Base-by-base conservation (phyloP, 192 early-diverging fungal genomes). In the Entomortierella lignicola region DNA sequence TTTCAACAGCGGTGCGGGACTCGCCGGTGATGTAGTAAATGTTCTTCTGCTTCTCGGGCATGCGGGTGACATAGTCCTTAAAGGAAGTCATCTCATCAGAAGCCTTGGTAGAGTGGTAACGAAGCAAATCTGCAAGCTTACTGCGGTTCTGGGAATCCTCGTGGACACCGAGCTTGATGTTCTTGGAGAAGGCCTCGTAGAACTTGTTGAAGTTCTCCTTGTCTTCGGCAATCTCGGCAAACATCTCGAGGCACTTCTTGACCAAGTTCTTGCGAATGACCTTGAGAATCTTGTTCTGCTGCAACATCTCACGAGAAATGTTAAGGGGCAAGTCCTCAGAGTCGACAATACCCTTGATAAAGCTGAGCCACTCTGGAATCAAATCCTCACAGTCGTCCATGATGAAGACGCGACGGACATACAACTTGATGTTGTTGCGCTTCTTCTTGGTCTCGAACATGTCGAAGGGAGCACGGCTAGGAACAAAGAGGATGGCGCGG, bases 361-460 rank as follows among this genome's bases (percentile, higher is more conserved):
- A 99, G 85, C 89, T 93, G 81, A 99, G 91, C 94, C 95, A 99
- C 87, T 99, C 96, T 70, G 98, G 98, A 80, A 99, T 96, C 70
- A 99, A 86, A 70, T 99, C 97, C 82, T 98, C 96, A 88, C 95
- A 97, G 89, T 99, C 96, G 82, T 99, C 97, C 94, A 97, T 99
- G 86, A 99, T 99, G 89, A 99, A 99, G 77, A 99, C 98, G 77
- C 97, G 96, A 77, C 97, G 96, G 80, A 99, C 97, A 85, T 98
- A 99, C 66, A 99, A 90, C 91, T 98, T 99, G 91, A 99, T 98
- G 94, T 98, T 99, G 92, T 98, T 98, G 84, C 96, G 93, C 94
- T 99, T 98, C 94, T 98, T 98, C 91, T 95, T 95, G 82, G 89
- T 88, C 89, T 99, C 96, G 69, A 97, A 98, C 87, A 98, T 87